phyloP scores from a whole-genome alignment of 257 asterid genomes.

The Solanum dulcamara region DNA sequence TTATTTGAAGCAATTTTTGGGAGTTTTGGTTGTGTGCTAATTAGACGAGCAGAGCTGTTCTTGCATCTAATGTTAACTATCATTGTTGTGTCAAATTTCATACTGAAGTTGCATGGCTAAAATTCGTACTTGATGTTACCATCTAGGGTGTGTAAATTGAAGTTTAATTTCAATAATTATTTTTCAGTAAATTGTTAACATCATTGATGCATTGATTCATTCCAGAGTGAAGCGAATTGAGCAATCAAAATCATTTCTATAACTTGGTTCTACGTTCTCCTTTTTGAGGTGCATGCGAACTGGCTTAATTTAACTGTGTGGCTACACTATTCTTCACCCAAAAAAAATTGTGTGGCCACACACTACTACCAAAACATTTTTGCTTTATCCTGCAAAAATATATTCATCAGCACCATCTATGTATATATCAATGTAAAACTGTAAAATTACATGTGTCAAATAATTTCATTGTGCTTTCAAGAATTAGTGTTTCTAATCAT shows the following conservation, averaged over 20 bases:
- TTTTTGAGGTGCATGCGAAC: not conserved
- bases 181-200: not conserved
- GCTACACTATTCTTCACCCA: too few relatives aligned
- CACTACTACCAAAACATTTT: not conserved
- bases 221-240: not conserved
- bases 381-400: not conserved
- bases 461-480: not conserved
- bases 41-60: not conserved
- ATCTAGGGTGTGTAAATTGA: not conserved
- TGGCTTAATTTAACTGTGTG: not conserved
- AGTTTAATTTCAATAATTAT: not conserved
- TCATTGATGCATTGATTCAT: not conserved
- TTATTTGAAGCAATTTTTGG: not conserved
- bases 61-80: not conserved
- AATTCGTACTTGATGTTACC: not conserved
- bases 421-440: not conserved
- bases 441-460: not conserved
- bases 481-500: not conserved
- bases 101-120: not conserved
- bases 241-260: not conserved
- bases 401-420: not conserved
- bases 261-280: not conserved
- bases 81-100: not conserved
- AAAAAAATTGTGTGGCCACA: not conserved
- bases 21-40: not conserved